Conservation (phyloP, 805 yeast species). For the Candida tibetensis region DNA sequence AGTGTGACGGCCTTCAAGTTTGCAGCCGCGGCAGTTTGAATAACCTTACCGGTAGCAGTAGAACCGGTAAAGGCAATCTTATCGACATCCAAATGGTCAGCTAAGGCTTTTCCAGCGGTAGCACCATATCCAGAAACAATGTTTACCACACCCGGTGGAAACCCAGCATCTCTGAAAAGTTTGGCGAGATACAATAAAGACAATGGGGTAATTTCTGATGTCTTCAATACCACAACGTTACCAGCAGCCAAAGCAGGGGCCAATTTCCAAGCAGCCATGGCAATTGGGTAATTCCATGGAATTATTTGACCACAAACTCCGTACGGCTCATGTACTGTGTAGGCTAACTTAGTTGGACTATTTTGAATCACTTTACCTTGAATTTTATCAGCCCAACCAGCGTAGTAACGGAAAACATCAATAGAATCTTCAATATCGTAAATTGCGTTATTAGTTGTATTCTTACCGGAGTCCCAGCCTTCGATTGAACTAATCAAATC, state of each 20-base stretch:
- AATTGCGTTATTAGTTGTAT: constrained; percentile 45
- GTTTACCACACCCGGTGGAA: constrained; percentile 76
- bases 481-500: constrained; percentile 38
- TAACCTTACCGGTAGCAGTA: constrained; percentile 59
- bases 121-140: constrained; percentile 69
- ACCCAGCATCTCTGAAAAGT: constrained; percentile 60
- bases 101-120: constrained; percentile 65
- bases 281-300: constrained; percentile 69
- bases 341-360: constrained; percentile 53
- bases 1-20: constrained; percentile 63
- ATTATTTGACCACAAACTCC: constrained; percentile 69
- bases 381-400: constrained; percentile 62
- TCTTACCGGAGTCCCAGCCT: constrained; percentile 49
- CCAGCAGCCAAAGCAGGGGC: constrained; percentile 85
- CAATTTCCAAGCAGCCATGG: constrained; percentile 77
- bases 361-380: constrained; percentile 45
- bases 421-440: constrained; percentile 49
- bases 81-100: constrained; percentile 48
- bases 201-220: constrained; percentile 75
- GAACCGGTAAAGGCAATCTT: constrained; percentile 59
- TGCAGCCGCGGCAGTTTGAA: constrained; percentile 59
- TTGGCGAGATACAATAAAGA: constrained; percentile 61
- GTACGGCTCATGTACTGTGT: constrained; percentile 64
- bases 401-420: constrained; percentile 49
- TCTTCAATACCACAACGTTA: constrained; percentile 66